Base-by-base conservation (phyloP, 352 stramenopile species). In the Detonula confervacea region DNA sequence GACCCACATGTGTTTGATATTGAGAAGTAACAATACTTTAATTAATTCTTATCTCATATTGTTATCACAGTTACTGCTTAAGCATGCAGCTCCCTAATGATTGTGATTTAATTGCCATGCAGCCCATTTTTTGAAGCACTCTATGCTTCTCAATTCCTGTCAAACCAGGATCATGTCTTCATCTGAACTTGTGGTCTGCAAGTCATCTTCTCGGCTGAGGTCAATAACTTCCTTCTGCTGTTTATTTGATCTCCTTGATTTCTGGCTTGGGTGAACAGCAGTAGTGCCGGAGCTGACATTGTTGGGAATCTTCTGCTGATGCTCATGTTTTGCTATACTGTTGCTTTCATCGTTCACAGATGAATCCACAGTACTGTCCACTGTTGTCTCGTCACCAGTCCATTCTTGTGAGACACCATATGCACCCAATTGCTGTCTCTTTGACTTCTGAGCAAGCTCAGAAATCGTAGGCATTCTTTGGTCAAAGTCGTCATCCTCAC, bases 401-500 rank as follows among this genome's bases (percentile, higher is more conserved):
- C 30, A 9, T 37, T 37, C 30, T 37, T 37, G 30, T 30, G 22
- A 42, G 52, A 24, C 37, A 42, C 37, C 52, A 42, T 33, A 1
- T 20, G 20, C 52, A 61, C 11, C 22, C 18, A 24, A 22, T 33
- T 35, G 52, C 9, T 29, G 52, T 18, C 11, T 9, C 11, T 27
- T 7, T 11, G 20, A 20, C 24, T 61, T 16, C 37, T 61, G 52
- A 4, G 24, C 8, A 37, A 37, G 3, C 30, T 37, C 30, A 37
- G 30, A 37, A 9, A 37, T 3, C 8, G 30, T 8, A 37, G 30
- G 30, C 30, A 37, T 37, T 37, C 3, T 8, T 37, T 66, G 33
- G 8, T 66, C 57, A 30, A 22, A 11, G 35, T 66, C 57, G 27
- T 66, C 57, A 66, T 66, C 35, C 14, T 54, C 20, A 39, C 14